Base-by-base conservation (phyloP, 345 rosid species). In the Camelina hispida region DNA sequence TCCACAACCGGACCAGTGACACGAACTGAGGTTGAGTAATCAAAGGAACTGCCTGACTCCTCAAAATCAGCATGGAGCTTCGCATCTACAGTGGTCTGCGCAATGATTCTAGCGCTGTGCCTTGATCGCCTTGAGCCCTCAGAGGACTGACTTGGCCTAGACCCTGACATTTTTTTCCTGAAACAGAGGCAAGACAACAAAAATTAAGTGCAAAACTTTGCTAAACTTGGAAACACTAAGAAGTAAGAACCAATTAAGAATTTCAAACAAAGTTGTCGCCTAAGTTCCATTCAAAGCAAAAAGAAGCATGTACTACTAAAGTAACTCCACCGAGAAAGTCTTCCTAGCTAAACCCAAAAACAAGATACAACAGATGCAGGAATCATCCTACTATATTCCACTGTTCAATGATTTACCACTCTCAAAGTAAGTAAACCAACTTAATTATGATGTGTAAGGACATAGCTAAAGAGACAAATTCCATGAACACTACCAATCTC, bases 51-150 rank as follows among this genome's bases (percentile, higher is more conserved):
- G 62, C 97, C 96, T 4, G 98, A 91, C 64, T 85, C 91, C 78
- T 94, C 97, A 71, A 87, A 94, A 65, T 94, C 87, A 15, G 94
- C 96, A 69, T 94, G 95, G 72, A 94, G 88, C 78, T 87, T 91
- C 3, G 98, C 98, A 80, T 94, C 98, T 43, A 87, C 88, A 43
- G 91, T 84, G 59, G 98, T 94, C 79, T 94, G 98, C 44, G 98
- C 96, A 69, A 93, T 85, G 71, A 91, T 81, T 81, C 97, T 83
- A 28, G 90, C 89, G 73, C 95, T 84, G 82, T 90, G 88, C 64
- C 93, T 88, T 62, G 98, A 86, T 69, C 89, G 85, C 58, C 81
- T 88, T 0, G 96, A 82, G 75, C 77, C 86, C 87, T 68, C 85
- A 52, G 96, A 85, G 25, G 97, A 84, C 16, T 87, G 95, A 73